Evolutionary conservation across 2,329 filamentous ascomycete genomes (phyloP), one percentile per base, ranked within the genome.

Genomic region (Epichloe brachyelytri): DNA sequence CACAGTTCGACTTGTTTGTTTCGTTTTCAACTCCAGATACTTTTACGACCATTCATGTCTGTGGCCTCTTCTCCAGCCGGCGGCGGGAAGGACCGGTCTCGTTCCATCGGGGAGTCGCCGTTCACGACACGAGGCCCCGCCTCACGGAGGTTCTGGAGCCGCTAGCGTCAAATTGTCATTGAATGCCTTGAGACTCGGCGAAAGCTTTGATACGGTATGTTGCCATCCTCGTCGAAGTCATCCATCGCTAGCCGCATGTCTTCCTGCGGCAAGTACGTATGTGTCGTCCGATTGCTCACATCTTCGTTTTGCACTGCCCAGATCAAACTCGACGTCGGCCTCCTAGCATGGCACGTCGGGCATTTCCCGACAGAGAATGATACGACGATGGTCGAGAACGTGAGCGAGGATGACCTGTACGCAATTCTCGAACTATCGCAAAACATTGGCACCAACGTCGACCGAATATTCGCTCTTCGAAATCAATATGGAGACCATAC

Each of bases 161-260:
- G 17, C 41, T 20, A 49, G 48, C 26, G 22, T 43, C 26, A 48
- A 53, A 26, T 19, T 54, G 41, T 52, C 53, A 17, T 12, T 53
- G 43, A 52, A 54, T 15, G 48, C 51, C 3, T 30, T 54, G 17
- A 22, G 47, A 11, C 44, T 54, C 3, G 41, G 53, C 19, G 53
- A 54, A 39, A 54, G 53, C 40, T 54, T 54, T 33, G 50, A 54
- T 43, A 54, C 53, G 17, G 53, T 53, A 53, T 19, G 49, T 50
- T 15, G n/a, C 37, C 8, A 19, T 6, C 14, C 8, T 34, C 22
- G 1, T 30, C 19, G 4, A 17, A n/a, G 12, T 20, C 8, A 12
- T 19, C 20, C 8, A 4, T 19, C 36, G 3, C 19, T 17, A 38
- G 14, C 17, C 34, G 19, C 20, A 4, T 11, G 26, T 30, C 26